These are phyloP conservation scores for Arthromyces matolae DNA, from an alignment of 768 basidiomycete genomes.

Conservation along the genomic window DNA sequence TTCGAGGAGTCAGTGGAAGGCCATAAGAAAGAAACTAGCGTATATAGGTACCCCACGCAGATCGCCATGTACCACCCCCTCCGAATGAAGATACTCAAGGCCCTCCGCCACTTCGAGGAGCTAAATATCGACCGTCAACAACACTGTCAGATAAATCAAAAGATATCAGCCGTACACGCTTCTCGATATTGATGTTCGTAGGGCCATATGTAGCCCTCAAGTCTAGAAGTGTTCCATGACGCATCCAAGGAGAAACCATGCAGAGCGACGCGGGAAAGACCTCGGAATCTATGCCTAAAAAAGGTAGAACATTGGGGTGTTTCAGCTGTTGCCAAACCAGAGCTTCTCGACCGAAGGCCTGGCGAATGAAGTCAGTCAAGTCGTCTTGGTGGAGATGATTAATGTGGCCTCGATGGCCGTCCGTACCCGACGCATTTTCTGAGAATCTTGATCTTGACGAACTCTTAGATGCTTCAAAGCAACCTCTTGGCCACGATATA, in stretches of 20 bases:
- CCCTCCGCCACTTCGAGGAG: slow-evolving; percentile 20
- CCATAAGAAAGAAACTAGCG: background rate
- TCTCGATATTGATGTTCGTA: slow-evolving; percentile 18
- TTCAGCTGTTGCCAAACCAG: slow-evolving; percentile 24
- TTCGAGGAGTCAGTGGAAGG: background rate
- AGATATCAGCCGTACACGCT: background rate
- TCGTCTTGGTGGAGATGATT: background rate
- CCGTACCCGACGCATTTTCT: slow-evolving; percentile 13
- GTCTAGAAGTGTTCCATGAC: slow-evolving; percentile 21
- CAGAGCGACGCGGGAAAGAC: slow-evolving; percentile 21
- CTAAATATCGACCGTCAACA: slow-evolving; percentile 1
- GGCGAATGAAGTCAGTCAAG: too few relatives aligned
- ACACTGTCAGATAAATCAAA: background rate
- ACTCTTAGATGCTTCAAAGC: slow-evolving; percentile 17
- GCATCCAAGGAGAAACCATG: slow-evolving; percentile 29
- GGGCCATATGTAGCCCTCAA: slow-evolving; percentile 18
- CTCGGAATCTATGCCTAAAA: slow-evolving; percentile 23
- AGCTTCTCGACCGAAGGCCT: slow-evolving; percentile 27
- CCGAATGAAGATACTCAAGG: slow-evolving; percentile 20
- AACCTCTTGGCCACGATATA: slow-evolving; percentile 17
- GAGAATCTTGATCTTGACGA: slow-evolving; percentile 16
- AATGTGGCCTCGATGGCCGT: background rate
- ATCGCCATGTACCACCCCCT: slow-evolving; percentile 22
- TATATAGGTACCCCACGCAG: slow-evolving; percentile 17
- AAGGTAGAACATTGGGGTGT: slow-evolving; percentile 26